These are phyloP conservation scores for Ceratocystis smalleyi DNA, from an alignment of 2,329 filamentous ascomycete species.

Conservation along the genomic window DNA sequence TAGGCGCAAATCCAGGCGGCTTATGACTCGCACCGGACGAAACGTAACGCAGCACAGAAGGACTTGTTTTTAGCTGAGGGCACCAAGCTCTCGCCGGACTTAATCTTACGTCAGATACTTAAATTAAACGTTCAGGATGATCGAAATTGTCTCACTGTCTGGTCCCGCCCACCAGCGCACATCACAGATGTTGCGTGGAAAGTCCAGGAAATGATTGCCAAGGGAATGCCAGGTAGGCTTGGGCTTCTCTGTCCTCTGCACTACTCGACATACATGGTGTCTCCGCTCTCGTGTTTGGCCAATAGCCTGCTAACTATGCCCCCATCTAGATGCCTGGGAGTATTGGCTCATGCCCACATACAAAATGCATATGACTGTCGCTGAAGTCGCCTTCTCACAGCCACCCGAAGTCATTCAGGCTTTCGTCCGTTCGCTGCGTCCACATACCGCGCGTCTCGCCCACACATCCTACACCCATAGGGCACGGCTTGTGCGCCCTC, in stretches of 20 bases:
- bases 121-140: slow-evolving; percentile 50
- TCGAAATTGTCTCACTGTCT: slow-evolving; percentile 72
- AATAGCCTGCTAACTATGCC: background rate
- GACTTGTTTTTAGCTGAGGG: slow-evolving; percentile 49
- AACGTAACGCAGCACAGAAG: slow-evolving; percentile 61
- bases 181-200: slow-evolving; percentile 50
- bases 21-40: slow-evolving; percentile 59
- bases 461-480: slow-evolving; percentile 53
- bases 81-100: slow-evolving; percentile 52
- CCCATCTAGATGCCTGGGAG: slow-evolving; percentile 30
- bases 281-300: too few relatives aligned
- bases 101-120: slow-evolving; percentile 19
- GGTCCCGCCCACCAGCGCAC: slow-evolving; percentile 65
- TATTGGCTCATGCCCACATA: slow-evolving; percentile 75
- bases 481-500: slow-evolving; percentile 63
- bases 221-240: slow-evolving; percentile 48
- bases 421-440: slow-evolving; percentile 43
- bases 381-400: slow-evolving; percentile 72
- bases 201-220: slow-evolving; percentile 51
- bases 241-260: too few relatives aligned
- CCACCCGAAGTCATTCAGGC: slow-evolving; percentile 51
- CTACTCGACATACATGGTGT: too few relatives aligned
- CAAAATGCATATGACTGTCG: slow-evolving; percentile 66
- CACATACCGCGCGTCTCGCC: slow-evolving; percentile 43
- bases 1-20: slow-evolving; percentile 49